phyloP scores from a whole-genome alignment of 305 asterid genomes.

The Fraxinus nigra region DNA sequence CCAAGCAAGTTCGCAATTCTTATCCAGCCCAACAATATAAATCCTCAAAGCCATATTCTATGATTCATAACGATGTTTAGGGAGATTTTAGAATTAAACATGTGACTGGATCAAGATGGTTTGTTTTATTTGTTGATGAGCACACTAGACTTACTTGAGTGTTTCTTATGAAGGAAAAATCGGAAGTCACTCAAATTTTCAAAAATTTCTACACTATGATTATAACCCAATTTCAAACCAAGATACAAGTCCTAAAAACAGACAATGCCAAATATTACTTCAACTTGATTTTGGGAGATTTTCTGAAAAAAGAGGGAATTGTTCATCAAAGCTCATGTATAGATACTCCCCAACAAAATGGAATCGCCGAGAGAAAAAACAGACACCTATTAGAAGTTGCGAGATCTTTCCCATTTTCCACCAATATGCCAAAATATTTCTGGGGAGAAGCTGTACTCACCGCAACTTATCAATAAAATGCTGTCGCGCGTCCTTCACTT shows the following conservation, averaged over 20 bases:
- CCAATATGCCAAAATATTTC: neutral
- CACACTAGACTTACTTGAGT: neutral
- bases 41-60: neutral
- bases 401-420: neutral
- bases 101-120: neutral
- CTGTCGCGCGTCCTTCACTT: neutral
- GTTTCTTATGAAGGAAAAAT: neutral
- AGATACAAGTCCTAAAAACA: neutral
- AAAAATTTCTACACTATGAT: neutral
- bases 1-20: neutral
- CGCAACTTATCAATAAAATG: neutral
- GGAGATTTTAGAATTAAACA: neutral
- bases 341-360: neutral
- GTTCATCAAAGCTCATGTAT: neutral
- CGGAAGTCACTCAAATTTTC: neutral
- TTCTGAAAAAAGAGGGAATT: neutral
- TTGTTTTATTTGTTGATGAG: neutral
- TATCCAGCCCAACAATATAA: neutral
- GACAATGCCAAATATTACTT: neutral
- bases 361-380: neutral
- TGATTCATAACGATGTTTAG: neutral
- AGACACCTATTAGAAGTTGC: neutral
- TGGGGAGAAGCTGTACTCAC: neutral
- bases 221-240: neutral
- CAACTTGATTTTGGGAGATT: neutral